Percentiles rank a stretch among this genome's conserved stretches.
Conservation (phyloP, 148 eudicot genomes). For the Euryodendron excelsum region DNA sequence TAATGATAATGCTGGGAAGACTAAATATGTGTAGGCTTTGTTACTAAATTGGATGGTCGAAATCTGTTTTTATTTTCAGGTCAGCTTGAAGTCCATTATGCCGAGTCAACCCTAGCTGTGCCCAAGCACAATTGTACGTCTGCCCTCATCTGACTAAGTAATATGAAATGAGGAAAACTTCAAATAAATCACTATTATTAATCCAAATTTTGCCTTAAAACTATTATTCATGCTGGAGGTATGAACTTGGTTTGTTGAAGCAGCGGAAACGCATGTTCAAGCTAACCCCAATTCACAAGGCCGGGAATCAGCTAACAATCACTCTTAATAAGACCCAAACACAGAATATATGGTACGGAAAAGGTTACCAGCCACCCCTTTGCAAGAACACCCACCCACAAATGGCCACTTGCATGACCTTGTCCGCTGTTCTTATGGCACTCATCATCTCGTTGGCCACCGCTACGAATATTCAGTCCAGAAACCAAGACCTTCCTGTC, state of each 20-base stretch:
- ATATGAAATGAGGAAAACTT: too few species aligned
- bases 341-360: not conserved
- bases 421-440: constrained; percentile 20
- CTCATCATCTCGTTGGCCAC: constrained; percentile 13
- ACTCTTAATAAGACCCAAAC: not conserved
- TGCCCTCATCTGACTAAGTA: too few species aligned
- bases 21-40: too few species aligned
- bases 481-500: constrained; percentile 29
- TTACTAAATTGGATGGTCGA: too few species aligned
- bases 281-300: constrained; percentile 9
- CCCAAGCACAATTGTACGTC: too few species aligned
- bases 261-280: constrained; percentile 43
- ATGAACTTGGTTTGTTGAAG: constrained; percentile 44
- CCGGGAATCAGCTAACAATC: not conserved
- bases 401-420: constrained; percentile 17
- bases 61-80: too few species aligned
- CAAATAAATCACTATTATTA: too few species aligned
- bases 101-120: too few species aligned
- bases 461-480: constrained; percentile 11
- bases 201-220: not conserved
- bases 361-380: not conserved
- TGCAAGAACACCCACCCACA: not conserved
- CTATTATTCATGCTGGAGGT: constrained; percentile 33
- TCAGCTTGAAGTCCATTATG: too few species aligned
- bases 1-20: too few species aligned